These are phyloP conservation scores for Teunomyces tritomae DNA, from an alignment of 805 yeast species.

Conservation along the genomic window DNA sequence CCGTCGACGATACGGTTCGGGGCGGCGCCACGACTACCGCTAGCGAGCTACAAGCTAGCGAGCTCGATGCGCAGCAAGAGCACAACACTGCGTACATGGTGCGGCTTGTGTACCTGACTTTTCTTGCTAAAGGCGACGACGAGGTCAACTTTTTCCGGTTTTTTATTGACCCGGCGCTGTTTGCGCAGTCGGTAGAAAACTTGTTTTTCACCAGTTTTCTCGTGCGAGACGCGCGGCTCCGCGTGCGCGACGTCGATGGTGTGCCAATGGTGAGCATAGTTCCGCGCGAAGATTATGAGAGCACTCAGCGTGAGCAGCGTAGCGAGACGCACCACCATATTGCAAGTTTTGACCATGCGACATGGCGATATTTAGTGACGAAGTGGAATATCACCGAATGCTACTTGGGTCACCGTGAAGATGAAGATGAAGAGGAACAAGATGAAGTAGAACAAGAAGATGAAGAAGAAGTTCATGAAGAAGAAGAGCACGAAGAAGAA, in stretches of 20 bases:
- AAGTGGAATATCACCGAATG: constrained; percentile 55
- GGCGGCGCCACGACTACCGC: constrained; percentile 48
- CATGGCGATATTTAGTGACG: constrained; percentile 61
- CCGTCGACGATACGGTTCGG: constrained; percentile 43
- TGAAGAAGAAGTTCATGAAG: not conserved
- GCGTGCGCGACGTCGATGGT: constrained; percentile 49
- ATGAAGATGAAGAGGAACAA: constrained; percentile 9
- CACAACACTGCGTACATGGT: constrained; percentile 68
- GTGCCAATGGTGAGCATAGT: constrained; percentile 43
- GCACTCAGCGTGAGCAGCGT: constrained; percentile 16
- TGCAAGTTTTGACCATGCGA: constrained; percentile 62
- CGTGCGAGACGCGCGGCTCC: constrained; percentile 66
- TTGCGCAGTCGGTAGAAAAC: constrained; percentile 78
- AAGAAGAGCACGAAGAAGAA: constrained; percentile 1
- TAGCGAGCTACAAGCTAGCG: constrained; percentile 48
- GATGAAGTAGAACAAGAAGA: not conserved
- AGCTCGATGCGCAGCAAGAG: constrained; percentile 48
- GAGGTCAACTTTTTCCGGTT: constrained; percentile 59
- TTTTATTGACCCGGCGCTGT: constrained; percentile 73
- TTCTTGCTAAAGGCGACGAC: constrained; percentile 29
- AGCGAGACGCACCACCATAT: constrained; percentile 57
- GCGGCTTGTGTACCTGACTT: constrained; percentile 45
- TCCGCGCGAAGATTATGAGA: constrained; percentile 17
- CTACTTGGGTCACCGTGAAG: constrained; percentile 46
- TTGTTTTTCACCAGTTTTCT: constrained; percentile 80